These are phyloP conservation scores for Kwoniella sp. DNA, from an alignment of 768 basidiomycete species.

Conservation along the genomic window DNA sequence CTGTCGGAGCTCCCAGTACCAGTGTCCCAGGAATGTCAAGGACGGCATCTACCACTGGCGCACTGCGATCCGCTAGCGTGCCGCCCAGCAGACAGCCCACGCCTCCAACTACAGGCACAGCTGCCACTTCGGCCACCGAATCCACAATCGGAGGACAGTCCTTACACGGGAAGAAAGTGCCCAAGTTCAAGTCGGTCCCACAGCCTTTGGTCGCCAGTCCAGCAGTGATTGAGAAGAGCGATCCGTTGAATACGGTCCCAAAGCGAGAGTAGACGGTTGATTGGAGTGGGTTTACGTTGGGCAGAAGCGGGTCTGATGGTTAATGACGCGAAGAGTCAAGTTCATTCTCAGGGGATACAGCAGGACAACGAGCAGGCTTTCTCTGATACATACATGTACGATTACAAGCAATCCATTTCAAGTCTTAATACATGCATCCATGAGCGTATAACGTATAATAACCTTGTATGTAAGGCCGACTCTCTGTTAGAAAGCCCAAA, in stretches of 20 bases:
- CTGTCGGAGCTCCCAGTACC: neutral
- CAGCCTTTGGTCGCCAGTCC: slow-evolving; percentile 25
- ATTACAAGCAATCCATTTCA: too few species aligned
- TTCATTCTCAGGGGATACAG: too few species aligned
- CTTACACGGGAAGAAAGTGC: slow-evolving; percentile 25
- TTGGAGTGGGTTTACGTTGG: too few species aligned
- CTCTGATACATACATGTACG: too few species aligned
- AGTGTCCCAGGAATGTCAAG: neutral
- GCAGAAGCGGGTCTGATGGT: too few species aligned
- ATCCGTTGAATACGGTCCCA: slow-evolving; percentile 2
- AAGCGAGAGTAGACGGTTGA: neutral
- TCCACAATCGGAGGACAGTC: slow-evolving; percentile 26
- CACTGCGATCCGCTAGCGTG: neutral
- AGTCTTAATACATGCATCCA: too few species aligned
- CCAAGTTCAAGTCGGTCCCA: slow-evolving; percentile 40
- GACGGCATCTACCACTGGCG: slow-evolving; percentile 3
- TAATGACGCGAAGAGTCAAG: too few species aligned
- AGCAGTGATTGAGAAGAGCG: slow-evolving; percentile 3
- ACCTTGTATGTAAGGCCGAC: too few species aligned
- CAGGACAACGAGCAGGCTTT: too few species aligned
- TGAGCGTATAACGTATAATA: too few species aligned
- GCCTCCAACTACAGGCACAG: slow-evolving; percentile 3
- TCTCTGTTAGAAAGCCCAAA: too few species aligned
- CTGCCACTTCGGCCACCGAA: slow-evolving; percentile 9
- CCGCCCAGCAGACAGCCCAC: slow-evolving; percentile 20